These are phyloP conservation scores for Silene vulgaris DNA, from an alignment of 179 eudicot genomes.

Conservation along the genomic window DNA sequence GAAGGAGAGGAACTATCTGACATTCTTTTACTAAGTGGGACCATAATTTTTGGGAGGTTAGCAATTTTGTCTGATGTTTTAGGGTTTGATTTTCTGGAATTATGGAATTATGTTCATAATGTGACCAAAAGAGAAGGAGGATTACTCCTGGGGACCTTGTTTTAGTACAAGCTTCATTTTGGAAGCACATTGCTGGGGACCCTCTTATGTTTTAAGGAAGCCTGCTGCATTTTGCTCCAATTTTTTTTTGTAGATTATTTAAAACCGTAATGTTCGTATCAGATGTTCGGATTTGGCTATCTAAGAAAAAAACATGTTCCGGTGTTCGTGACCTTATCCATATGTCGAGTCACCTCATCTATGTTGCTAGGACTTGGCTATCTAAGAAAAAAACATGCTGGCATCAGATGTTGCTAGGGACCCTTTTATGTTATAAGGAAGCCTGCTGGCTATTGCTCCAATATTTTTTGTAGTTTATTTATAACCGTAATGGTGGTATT, in stretches of 20 bases:
- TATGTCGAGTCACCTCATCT: not conserved
- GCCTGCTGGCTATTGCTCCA: no score
- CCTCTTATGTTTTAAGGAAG: slow-evolving; percentile 12
- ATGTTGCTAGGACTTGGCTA: no score
- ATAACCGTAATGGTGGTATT: not conserved
- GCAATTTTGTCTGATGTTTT: slow-evolving; percentile 8
- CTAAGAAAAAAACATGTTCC: not conserved
- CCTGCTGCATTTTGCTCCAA: slow-evolving; percentile 20
- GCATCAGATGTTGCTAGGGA: no score
- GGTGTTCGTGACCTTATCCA: not conserved
- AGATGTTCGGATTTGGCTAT: not conserved
- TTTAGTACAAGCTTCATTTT: slow-evolving; percentile 18
- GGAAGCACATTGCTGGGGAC: slow-evolving; percentile 29
- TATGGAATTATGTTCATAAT: slow-evolving; percentile 22
- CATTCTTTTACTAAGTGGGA: slow-evolving; percentile 12
- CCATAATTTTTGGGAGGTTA: slow-evolving; percentile 17
- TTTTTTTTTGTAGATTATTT: no score
- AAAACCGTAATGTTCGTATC: not conserved
- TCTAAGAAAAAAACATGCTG: no score
- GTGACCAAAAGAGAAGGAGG: slow-evolving; percentile 16
- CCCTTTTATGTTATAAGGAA: no score
- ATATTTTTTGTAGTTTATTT: no score
- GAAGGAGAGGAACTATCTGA: slow-evolving; percentile 5
- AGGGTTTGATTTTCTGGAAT: slow-evolving; percentile 20
- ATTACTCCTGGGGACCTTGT: slow-evolving; percentile 21